Evolutionary conservation across 768 basidiomycete genomes (phyloP).

Genomic region (Fistulinella prunicolor): DNA sequence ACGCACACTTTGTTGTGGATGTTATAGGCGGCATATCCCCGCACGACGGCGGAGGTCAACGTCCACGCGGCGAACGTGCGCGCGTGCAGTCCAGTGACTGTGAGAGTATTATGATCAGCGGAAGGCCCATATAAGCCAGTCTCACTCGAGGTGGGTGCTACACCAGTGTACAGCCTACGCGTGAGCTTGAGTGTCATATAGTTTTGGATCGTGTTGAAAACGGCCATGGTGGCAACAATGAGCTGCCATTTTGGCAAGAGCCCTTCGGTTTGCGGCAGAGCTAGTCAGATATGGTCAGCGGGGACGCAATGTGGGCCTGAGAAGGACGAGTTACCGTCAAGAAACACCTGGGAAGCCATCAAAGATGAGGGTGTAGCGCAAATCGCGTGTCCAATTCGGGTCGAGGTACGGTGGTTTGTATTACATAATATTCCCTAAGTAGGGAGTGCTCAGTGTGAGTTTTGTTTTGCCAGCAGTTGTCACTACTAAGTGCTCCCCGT

Average conservation of each 20-base stretch:
- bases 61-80: conserved; percentile 94
- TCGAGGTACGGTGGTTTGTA: conserved; percentile 3
- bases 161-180: conserved; percentile 64
- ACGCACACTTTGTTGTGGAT: conserved; percentile 78
- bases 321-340: conserved; percentile 19
- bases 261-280: conserved; percentile 64
- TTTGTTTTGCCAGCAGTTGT: conserved; percentile 17
- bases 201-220: conserved; percentile 88
- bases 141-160: conserved; percentile 40
- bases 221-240: conserved; percentile 67
- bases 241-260: conserved; percentile 88
- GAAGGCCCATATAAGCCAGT: not conserved
- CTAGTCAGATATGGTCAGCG: conserved; percentile 32
- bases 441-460: conserved; percentile 10
- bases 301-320: not conserved
- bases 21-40: conserved; percentile 87
- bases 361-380: conserved; percentile 3
- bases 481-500: conserved; percentile 6
- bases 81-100: conserved; percentile 85
- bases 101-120: not conserved
- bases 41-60: conserved; percentile 75
- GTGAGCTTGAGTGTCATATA: conserved; percentile 76
- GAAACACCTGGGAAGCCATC: conserved; percentile 11
- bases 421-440: conserved; percentile 31
- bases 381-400: conserved; percentile 15